Evolutionary conservation across 805 yeast genomes (phyloP).

Genomic region (Candida coquimbonensis): DNA sequence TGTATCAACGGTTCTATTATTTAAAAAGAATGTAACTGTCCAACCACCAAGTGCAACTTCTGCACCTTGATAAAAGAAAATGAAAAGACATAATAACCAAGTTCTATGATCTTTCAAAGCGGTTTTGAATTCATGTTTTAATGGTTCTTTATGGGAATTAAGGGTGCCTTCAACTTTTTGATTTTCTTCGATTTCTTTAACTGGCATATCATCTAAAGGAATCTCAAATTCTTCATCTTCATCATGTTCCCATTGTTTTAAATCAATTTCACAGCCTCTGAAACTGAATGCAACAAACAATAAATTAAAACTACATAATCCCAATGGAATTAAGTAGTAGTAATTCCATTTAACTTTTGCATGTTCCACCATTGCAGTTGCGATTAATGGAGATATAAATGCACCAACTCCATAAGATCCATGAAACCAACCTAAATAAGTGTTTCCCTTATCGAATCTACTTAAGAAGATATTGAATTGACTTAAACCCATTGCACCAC

Average conservation of each 20-base stretch:
- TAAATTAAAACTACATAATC: conserved; percentile 29
- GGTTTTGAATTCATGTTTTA: conserved; percentile 17
- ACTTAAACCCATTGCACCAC: conserved; percentile 41
- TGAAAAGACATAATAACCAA: conserved; percentile 46
- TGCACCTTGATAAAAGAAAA: conserved; percentile 56
- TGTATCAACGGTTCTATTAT: conserved; percentile 39
- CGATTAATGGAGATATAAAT: conserved; percentile 50
- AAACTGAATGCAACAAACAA: conserved; percentile 35
- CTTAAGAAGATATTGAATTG: conserved; percentile 48
- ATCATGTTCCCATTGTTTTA: conserved; percentile 16
- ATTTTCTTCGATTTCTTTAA: not conserved
- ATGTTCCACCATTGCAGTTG: conserved; percentile 43
- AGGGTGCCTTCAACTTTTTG: not conserved
- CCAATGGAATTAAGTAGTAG: conserved; percentile 48
- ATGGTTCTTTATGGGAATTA: conserved; percentile 1
- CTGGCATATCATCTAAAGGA: not conserved
- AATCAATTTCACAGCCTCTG: conserved; percentile 37
- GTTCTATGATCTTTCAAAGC: conserved; percentile 37
- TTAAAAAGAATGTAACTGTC: conserved; percentile 52
- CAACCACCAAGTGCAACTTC: conserved; percentile 62
- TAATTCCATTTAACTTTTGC: conserved; percentile 49
- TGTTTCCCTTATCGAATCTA: conserved; percentile 34
- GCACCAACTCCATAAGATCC: conserved; percentile 64
- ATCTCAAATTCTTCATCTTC: conserved; percentile 4
- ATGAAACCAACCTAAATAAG: conserved; percentile 47